Evolutionary conservation across 768 basidiomycete species (phyloP), one percentile per base, ranked within the genome.

Genomic region (Termitomyces sp.): DNA sequence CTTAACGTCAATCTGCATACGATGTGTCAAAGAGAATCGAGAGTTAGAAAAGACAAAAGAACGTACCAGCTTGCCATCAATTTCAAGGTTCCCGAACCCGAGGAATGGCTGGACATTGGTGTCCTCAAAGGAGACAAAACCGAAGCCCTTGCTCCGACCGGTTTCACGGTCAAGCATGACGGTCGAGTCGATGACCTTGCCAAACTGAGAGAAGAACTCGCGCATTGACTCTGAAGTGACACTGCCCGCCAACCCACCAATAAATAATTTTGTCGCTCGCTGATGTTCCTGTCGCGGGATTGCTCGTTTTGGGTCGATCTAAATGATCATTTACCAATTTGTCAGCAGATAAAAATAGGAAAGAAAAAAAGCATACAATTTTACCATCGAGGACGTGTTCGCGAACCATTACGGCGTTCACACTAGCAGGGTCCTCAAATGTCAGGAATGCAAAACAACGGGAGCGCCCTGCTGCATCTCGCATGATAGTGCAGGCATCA

Each of bases 221-320:
- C 90, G 86, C 87, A 98, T 91, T 0, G 88, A 90, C 65, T 97
- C 94, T 22, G 92, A 92, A 5, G 94, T 98, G 34, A 98, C 94
- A 55, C 86, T 87, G 18, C 90, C 88, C 2, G 95, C 90, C 1
- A 99, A 80, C 22, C 95, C 94, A 44, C 97, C 96, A 34, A 99
- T 95, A 69, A 99, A 99, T 46, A 98, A 76, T 68, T 98, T 98
- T 22, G 93, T 93, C 10, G 92, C 92, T 12, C 90, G 82, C 62
- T 92, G 88, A 65, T 97, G 95, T 59, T 98, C 97, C 70, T 95
- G 91, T 60, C 95, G 83, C 10, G 97, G 97, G 63, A 98, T 97
- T 2, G 97, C 97, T 55, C 96, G 87, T 76, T 99, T 99, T n/a
- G 97, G 97, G 68, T 99, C 97, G 70, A 99, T 99, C 96, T 99